Conservation (phyloP, 2,329 filamentous ascomycete species). For the Alternaria conjuncta region DNA sequence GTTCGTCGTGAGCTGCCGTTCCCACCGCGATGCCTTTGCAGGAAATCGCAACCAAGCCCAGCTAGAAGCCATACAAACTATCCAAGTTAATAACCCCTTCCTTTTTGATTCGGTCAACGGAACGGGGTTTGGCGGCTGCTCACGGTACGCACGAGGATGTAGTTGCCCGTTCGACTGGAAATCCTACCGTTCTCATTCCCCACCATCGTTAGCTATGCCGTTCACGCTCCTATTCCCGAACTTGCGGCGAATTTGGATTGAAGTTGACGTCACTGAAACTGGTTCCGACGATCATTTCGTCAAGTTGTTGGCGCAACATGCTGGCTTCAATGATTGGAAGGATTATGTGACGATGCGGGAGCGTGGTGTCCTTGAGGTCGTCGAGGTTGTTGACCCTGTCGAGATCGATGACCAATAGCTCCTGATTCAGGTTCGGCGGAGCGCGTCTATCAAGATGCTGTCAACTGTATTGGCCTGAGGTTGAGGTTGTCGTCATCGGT, state of each 20-base stretch:
- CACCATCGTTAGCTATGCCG: neutral
- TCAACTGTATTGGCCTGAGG: neutral
- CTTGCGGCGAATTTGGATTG: neutral
- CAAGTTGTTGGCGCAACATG: neutral
- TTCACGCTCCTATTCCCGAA: neutral
- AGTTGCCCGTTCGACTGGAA: neutral
- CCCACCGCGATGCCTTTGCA: neutral
- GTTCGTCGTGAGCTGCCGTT: neutral
- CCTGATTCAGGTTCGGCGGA: neutral
- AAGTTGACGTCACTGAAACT: neutral
- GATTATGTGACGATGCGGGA: neutral
- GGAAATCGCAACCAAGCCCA: neutral
- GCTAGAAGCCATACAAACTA: neutral
- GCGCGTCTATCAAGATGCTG: neutral
- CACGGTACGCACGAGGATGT: neutral
- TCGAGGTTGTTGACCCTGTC: neutral
- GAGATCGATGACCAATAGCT: neutral
- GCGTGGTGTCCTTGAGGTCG: neutral
- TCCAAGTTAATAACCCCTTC: neutral
- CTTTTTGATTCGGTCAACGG: neutral
- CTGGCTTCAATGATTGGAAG: neutral
- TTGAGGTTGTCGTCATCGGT: neutral
- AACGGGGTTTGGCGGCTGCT: neutral
- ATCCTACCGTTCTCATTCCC: neutral
- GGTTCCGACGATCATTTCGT: neutral